phyloP scores from a whole-genome alignment of 495 filamentous ascomycete species.

The Thozetella sp. region DNA sequence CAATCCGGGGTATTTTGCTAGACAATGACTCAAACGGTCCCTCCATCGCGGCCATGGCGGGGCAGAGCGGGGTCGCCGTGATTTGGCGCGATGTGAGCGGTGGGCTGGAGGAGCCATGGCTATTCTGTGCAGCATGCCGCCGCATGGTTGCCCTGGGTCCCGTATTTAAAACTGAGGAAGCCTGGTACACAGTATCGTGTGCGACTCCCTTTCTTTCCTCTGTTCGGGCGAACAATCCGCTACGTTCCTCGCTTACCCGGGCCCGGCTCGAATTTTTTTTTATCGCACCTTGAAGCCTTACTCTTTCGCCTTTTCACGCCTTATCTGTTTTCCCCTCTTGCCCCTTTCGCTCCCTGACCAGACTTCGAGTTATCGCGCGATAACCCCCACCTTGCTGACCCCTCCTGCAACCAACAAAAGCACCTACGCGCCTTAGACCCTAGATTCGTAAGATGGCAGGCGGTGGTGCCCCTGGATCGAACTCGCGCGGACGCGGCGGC shows the following conservation, averaged over 20 bases:
- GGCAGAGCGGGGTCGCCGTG: slow-evolving; percentile 1
- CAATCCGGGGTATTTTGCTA: background rate
- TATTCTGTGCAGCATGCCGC: background rate
- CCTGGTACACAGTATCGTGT: background rate
- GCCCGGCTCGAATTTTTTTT: too few species aligned
- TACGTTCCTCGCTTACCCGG: too few species aligned
- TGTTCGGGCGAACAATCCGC: background rate
- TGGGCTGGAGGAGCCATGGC: background rate
- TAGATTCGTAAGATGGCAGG: slow-evolving; percentile 56
- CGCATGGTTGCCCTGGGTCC: background rate
- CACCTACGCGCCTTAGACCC: slow-evolving; percentile 3
- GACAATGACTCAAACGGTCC: background rate
- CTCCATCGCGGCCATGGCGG: background rate
- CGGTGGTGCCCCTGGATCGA: slow-evolving; percentile 51
- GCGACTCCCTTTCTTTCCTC: background rate
- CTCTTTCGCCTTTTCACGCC: background rate
- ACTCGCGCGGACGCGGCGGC: slow-evolving; percentile 75
- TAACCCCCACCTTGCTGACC: slow-evolving; percentile 10
- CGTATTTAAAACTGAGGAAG: background rate
- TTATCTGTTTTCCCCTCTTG: background rate
- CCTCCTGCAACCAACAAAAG: slow-evolving; percentile 7
- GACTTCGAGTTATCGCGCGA: background rate
- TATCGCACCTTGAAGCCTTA: background rate
- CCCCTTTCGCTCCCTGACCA: background rate
- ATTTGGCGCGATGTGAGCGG: background rate